Evolutionary conservation across 805 yeast species (phyloP).

Genomic region (Saccharomycopsis selenospora): DNA sequence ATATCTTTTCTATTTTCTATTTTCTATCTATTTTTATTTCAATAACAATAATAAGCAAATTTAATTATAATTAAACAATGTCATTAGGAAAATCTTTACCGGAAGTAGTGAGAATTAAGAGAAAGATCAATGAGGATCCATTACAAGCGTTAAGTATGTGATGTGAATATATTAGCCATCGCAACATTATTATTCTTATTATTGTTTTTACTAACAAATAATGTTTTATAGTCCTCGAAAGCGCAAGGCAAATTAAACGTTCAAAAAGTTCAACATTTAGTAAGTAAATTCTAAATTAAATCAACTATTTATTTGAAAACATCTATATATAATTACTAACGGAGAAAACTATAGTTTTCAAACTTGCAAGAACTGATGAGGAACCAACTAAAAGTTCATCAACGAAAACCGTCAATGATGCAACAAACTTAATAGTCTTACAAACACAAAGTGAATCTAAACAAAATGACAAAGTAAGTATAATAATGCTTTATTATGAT

Average conservation of each 20-base stretch:
- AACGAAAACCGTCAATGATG: background rate
- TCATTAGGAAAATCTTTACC: conserved; percentile 32
- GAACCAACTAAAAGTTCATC: conserved; percentile 17
- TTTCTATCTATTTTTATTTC: no score
- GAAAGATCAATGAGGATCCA: conserved; percentile 84
- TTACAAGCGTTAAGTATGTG: conserved; percentile 60
- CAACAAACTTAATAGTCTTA: no score
- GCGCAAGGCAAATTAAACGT: conserved; percentile 32
- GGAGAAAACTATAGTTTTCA: conserved; percentile 33
- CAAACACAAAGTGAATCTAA: no score
- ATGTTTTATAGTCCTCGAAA: conserved; percentile 29
- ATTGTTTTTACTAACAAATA: no score
- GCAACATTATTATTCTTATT: no score
- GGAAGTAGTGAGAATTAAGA: conserved; percentile 69
- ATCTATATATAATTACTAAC: no score
- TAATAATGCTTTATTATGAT: no score
- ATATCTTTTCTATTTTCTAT: no score
- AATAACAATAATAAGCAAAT: no score
- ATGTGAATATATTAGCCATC: conserved; percentile 3
- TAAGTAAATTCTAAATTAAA: conserved; percentile 14
- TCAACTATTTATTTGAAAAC: no score
- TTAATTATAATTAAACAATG: no score
- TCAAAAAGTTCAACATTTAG: conserved; percentile 31
- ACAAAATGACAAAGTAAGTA: conserved; percentile 3
- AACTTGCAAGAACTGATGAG: conserved; percentile 42